A percentile compares a stretch with the other conserved stretches of the same genome.
phyloP scores from a whole-genome alignment of 164 flowering plant species.

The Macadamia integrifolia region DNA sequence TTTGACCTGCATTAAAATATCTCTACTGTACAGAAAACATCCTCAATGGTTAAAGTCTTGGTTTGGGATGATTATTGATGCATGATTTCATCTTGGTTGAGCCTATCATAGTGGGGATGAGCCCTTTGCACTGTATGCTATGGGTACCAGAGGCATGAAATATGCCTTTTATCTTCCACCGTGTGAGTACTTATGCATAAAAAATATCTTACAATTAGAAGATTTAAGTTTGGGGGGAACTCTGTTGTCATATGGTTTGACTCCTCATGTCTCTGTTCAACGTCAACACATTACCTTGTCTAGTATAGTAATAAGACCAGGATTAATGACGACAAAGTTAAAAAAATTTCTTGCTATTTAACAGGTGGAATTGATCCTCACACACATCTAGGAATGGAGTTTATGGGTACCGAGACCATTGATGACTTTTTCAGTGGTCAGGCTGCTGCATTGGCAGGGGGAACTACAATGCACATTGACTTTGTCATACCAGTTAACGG shows the following conservation, averaged over 20 bases:
- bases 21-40: too few relatives aligned
- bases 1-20: too few relatives aligned
- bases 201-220: too few relatives aligned
- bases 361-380: slow-evolving; percentile 99
- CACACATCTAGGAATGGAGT: slow-evolving; percentile 78
- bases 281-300: not conserved
- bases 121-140: too few relatives aligned
- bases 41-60: too few relatives aligned
- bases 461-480: slow-evolving; percentile 98
- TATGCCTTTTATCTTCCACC: too few relatives aligned
- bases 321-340: not conserved
- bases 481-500: slow-evolving; percentile 87
- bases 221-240: too few relatives aligned
- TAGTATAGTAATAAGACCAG: not conserved
- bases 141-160: too few relatives aligned
- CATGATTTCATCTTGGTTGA: too few relatives aligned
- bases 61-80: too few relatives aligned
- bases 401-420: slow-evolving; percentile 70
- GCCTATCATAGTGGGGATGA: too few relatives aligned
- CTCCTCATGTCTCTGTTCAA: not conserved
- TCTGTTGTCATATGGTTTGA: not conserved
- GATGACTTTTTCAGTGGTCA: slow-evolving; percentile 98
- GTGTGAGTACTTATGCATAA: too few relatives aligned
- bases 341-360: slow-evolving; percentile 4
- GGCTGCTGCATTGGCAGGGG: slow-evolving; percentile 98